Evolutionary conservation across 768 basidiomycete species (phyloP).

Genomic region (Tylopilus felleus): DNA sequence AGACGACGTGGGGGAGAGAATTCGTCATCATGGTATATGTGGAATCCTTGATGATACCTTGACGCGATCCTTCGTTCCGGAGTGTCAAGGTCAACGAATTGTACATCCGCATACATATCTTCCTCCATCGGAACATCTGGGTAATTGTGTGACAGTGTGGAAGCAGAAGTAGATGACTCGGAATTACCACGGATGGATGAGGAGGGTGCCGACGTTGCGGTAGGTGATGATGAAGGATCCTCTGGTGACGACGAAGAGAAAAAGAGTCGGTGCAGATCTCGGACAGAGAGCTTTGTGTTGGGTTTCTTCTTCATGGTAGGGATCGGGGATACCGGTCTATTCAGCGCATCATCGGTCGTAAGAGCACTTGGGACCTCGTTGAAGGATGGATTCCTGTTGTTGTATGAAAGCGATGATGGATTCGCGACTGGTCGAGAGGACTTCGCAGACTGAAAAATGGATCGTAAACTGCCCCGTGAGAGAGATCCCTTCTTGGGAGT

Average conservation of each 20-base stretch:
- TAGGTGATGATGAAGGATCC: conserved; percentile 2
- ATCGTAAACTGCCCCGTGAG: conserved; percentile 28
- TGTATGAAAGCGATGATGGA: conserved; percentile 8
- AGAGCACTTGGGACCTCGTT: conserved; percentile 11
- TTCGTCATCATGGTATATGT: neutral
- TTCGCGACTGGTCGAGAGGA: conserved; percentile 23
- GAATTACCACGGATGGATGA: neutral
- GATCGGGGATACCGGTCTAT: conserved; percentile 34
- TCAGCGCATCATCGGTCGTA: conserved; percentile 8
- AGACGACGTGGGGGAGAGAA: conserved; percentile 11
- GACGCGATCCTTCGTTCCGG: conserved; percentile 16
- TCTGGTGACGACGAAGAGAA: conserved; percentile 25
- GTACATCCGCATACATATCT: conserved; percentile 11
- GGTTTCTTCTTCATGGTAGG: conserved; percentile 29
- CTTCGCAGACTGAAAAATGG: conserved; percentile 29
- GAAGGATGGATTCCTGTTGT: conserved; percentile 29
- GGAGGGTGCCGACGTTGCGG: neutral
- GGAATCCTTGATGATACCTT: conserved; percentile 2
- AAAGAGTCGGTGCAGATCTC: conserved; percentile 34
- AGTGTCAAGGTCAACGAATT: conserved; percentile 18
- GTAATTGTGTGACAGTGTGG: conserved; percentile 8
- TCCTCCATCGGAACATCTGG: conserved; percentile 22
- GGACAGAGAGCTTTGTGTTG: conserved; percentile 34
- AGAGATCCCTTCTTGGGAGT: conserved; percentile 26
- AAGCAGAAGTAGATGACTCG: conserved; percentile 11